Percentiles rank a stretch among this genome's conserved stretches.
phyloP scores from a whole-genome alignment of 2,329 filamentous ascomycete genomes.

The Orbilia brochopaga region DNA sequence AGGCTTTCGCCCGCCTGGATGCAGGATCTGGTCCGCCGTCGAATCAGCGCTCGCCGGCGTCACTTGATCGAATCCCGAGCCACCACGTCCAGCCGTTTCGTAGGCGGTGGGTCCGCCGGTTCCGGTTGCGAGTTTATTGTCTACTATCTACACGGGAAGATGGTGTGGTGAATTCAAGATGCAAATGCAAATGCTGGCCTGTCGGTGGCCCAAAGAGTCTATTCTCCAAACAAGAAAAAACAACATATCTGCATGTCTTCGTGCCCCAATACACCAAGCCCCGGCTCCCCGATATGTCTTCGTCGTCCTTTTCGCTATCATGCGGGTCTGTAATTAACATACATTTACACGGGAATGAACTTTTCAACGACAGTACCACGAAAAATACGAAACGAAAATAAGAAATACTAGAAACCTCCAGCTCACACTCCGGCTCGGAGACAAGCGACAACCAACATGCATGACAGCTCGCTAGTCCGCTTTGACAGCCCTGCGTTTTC shows the following conservation, averaged over 20 bases:
- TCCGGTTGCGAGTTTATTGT: too few species aligned
- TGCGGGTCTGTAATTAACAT: neutral
- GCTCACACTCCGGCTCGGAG: neutral
- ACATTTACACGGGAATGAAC: constrained; percentile 4
- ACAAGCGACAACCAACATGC: neutral
- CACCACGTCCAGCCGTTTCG: constrained; percentile 33
- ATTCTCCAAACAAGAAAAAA: neutral
- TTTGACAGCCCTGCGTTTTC: constrained; percentile 62
- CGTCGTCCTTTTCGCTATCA: neutral
- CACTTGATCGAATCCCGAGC: constrained; percentile 49
- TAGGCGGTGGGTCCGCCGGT: neutral
- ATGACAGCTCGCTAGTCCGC: constrained; percentile 56
- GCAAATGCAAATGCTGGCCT: too few species aligned
- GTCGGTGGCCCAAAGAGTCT: neutral
- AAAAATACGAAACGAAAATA: neutral
- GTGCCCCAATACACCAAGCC: neutral
- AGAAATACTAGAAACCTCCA: neutral
- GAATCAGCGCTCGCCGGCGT: constrained; percentile 10
- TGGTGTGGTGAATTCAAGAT: too few species aligned
- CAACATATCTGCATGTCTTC: neutral
- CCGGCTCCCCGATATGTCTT: neutral
- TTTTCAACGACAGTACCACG: neutral
- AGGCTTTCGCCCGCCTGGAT: neutral
- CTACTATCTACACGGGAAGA: too few species aligned
- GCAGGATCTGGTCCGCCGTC: constrained; percentile 25